phyloP scores from a whole-genome alignment of 148 eudicot genomes.

The Beta vulgaris region DNA sequence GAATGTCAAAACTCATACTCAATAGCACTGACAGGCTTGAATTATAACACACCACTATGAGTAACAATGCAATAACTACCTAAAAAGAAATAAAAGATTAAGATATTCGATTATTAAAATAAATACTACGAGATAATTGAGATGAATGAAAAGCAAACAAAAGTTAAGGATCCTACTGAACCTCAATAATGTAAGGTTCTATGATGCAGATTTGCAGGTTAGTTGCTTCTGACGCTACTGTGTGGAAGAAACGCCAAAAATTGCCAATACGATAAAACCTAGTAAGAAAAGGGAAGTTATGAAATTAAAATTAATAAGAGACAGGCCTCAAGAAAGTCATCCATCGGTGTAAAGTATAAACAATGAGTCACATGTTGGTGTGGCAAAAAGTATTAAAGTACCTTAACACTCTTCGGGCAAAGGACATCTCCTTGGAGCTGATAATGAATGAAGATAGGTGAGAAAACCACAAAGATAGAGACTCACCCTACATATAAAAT shows the following conservation, averaged over 20 bases:
- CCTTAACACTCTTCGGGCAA: slow-evolving; percentile 76
- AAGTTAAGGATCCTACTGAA: slow-evolving; percentile 21
- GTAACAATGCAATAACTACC: no score
- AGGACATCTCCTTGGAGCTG: slow-evolving; percentile 68
- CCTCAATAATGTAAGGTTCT: slow-evolving; percentile 74
- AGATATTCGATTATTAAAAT: no score
- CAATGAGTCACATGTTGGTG: neutral
- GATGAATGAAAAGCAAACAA: neutral
- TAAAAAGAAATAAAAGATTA: no score
- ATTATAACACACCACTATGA: no score
- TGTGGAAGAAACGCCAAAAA: slow-evolving; percentile 62
- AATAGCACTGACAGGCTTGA: no score
- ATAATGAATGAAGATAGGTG: slow-evolving; percentile 44
- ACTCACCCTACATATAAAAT: slow-evolving; percentile 53
- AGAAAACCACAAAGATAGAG: slow-evolving; percentile 77
- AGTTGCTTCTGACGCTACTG: slow-evolving; percentile 66
- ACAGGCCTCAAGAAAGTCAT: neutral
- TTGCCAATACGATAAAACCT: slow-evolving; percentile 77
- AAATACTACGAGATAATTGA: no score
- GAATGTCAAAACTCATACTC: no score
- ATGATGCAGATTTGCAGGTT: slow-evolving; percentile 62
- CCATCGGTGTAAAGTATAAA: neutral
- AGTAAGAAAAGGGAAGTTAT: slow-evolving; percentile 7
- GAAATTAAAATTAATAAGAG: neutral
- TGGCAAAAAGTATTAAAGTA: slow-evolving; percentile 17